Percentiles rank a stretch among this genome's conserved stretches.
These are phyloP conservation scores for Phytophthora cryptogea DNA, from an alignment of 352 stramenopile species.

Conservation along the genomic window DNA sequence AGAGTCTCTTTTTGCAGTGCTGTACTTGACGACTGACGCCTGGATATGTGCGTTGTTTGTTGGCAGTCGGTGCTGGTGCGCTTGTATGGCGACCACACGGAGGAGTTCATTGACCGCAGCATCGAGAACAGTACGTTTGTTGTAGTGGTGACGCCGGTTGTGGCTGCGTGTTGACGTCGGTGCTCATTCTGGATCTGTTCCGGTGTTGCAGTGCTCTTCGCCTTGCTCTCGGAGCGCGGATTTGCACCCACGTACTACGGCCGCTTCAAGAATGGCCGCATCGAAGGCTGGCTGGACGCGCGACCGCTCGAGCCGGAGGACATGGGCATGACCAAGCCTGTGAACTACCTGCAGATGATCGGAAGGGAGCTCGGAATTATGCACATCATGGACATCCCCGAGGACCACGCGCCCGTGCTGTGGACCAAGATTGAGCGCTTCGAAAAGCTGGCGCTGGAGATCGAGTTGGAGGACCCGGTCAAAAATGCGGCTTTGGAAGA, in stretches of 20 bases:
- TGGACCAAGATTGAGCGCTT: constrained; percentile 87
- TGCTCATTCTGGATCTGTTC: constrained; percentile 11
- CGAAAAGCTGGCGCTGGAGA: constrained; percentile 72
- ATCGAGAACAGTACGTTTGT: constrained; percentile 86
- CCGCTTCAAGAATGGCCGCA: constrained; percentile 91
- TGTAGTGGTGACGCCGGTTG: background rate
- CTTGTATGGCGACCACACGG: constrained; percentile 93
- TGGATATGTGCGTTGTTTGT: background rate
- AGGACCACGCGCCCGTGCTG: constrained; percentile 60
- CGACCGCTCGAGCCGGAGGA: constrained; percentile 85
- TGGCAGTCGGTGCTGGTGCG: constrained; percentile 84
- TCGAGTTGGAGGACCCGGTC: constrained; percentile 55
- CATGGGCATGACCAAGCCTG: constrained; percentile 76
- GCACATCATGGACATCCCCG: constrained; percentile 86
- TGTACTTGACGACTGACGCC: background rate
- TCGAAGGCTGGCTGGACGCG: constrained; percentile 91
- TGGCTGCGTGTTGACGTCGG: too few species aligned
- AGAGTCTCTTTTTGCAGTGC: background rate
- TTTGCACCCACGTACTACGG: constrained; percentile 92
- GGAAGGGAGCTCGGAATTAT: constrained; percentile 86
- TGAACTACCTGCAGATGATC: constrained; percentile 89
- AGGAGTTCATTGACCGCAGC: constrained; percentile 92
- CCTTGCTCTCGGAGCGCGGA: constrained; percentile 75
- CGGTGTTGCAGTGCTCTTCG: constrained; percentile 71
- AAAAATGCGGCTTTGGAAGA: constrained; percentile 63